These are phyloP conservation scores for Lablab purpureus DNA, from an alignment of 306 rosid genomes.

Conservation along the genomic window DNA sequence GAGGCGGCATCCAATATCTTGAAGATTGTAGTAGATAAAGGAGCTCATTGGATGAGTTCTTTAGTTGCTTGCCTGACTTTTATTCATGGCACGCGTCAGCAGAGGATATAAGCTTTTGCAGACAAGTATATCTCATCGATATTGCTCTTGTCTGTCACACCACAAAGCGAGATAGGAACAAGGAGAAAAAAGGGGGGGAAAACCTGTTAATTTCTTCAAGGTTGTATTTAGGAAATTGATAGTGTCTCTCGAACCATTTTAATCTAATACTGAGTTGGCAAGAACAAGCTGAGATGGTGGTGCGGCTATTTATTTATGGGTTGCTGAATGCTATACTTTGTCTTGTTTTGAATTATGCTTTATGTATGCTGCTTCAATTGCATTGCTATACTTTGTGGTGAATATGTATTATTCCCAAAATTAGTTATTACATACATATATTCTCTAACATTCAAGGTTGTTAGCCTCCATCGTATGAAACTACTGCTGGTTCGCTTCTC, in stretches of 20 bases:
- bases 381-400: conserved; percentile 31
- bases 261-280: conserved; percentile 49
- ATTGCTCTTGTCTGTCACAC: conserved; percentile 45
- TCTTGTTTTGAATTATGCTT: conserved; percentile 26
- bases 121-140: conserved; percentile 43
- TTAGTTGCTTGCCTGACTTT: conserved; percentile 65
- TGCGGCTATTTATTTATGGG: conserved; percentile 50
- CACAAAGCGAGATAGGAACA: conserved; percentile 42
- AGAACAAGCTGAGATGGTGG: conserved; percentile 51
- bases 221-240: conserved; percentile 37
- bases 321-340: conserved; percentile 27
- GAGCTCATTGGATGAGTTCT: conserved; percentile 53
- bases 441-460: background rate
- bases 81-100: conserved; percentile 59
- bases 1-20: conserved; percentile 89
- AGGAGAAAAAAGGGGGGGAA: background rate
- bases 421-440: background rate
- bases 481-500: too few species aligned
- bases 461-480: background rate
- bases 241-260: conserved; percentile 43
- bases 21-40: conserved; percentile 57
- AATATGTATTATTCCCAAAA: background rate
- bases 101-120: conserved; percentile 53
- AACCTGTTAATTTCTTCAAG: conserved; percentile 41
- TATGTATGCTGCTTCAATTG: conserved; percentile 27